A percentile compares a stretch with the other conserved stretches of the same genome.
Conservation (phyloP, 140 eudicot genomes). For the Artemisia princeps region DNA sequence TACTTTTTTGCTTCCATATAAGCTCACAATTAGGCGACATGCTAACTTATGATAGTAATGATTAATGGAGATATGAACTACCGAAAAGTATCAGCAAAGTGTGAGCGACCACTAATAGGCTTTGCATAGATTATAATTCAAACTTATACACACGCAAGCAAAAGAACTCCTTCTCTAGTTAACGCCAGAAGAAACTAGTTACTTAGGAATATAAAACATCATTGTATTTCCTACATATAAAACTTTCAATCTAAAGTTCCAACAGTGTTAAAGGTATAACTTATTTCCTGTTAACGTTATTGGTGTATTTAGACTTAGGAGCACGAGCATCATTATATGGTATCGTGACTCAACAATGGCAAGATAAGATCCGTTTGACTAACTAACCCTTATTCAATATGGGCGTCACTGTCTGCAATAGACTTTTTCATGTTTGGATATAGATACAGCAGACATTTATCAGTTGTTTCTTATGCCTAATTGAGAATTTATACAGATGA, state of each 20-base stretch:
- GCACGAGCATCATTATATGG: neutral
- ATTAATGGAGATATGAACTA: no score
- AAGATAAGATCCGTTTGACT: neutral
- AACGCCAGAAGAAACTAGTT: no score
- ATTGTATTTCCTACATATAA: no score
- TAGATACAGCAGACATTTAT: conserved; percentile 17
- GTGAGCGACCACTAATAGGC: no score
- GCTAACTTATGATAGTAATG: no score
- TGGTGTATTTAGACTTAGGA: neutral
- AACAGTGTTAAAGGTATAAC: neutral
- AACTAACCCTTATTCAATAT: neutral
- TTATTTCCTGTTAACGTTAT: neutral
- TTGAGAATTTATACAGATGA: conserved; percentile 16
- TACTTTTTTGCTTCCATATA: no score
- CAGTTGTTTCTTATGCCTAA: conserved; percentile 2
- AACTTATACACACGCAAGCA: no score
- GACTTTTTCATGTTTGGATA: conserved; percentile 1
- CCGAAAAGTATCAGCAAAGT: no score
- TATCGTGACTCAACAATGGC: neutral
- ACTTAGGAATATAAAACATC: no score
- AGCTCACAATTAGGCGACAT: no score
- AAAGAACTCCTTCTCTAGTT: no score
- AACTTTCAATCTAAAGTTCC: neutral
- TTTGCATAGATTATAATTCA: no score
- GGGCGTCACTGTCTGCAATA: neutral